phyloP scores from a whole-genome alignment of 345 rosid species.

The Hirschfeldia incana region DNA sequence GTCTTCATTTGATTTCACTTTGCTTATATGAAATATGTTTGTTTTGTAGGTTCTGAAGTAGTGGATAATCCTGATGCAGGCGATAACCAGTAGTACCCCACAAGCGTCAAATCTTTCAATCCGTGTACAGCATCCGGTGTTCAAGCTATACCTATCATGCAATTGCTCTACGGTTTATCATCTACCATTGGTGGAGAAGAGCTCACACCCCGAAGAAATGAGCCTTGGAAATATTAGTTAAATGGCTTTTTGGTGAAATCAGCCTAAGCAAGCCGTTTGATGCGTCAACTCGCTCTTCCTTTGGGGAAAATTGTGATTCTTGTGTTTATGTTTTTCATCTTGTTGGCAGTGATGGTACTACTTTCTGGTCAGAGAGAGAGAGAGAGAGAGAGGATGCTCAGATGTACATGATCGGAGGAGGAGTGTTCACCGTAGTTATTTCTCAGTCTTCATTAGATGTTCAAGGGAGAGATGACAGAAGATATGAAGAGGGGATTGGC shows the following conservation, averaged over 20 bases:
- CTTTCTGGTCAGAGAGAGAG: constrained; percentile 47
- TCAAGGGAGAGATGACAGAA: constrained; percentile 89
- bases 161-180: constrained; percentile 89
- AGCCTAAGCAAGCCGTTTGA: constrained; percentile 69
- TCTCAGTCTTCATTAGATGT: constrained; percentile 64
- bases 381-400: constrained; percentile 53
- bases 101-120: constrained; percentile 84
- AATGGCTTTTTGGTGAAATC: constrained; percentile 89
- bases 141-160: constrained; percentile 92
- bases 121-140: constrained; percentile 82
- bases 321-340: constrained; percentile 95
- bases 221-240: constrained; percentile 81
- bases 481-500: constrained; percentile 98
- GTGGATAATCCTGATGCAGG: constrained; percentile 93
- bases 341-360: constrained; percentile 75
- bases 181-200: constrained; percentile 96
- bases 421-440: constrained; percentile 50
- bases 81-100: constrained; percentile 42
- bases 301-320: constrained; percentile 91
- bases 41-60: constrained; percentile 71
- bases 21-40: constrained; percentile 15
- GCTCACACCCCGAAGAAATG: constrained; percentile 77
- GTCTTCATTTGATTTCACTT: constrained; percentile 28
- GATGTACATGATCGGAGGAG: constrained; percentile 65
- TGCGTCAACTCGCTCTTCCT: constrained; percentile 64